Conservation (phyloP, 805 yeast species). For the Pichia californica region DNA sequence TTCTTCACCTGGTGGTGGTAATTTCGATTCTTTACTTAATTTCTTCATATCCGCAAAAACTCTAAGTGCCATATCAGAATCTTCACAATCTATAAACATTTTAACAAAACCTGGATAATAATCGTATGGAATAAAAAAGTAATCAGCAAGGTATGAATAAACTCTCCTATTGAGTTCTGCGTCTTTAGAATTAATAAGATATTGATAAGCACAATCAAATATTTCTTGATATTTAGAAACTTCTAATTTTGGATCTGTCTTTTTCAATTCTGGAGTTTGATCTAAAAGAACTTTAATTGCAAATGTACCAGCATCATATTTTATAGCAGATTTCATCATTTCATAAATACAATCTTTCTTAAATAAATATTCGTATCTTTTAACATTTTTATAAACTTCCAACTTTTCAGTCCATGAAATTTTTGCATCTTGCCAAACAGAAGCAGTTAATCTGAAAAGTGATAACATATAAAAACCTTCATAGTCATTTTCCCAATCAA, state of each 20-base stretch:
- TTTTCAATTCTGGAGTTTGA: conserved; percentile 17
- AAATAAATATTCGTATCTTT: conserved; percentile 33
- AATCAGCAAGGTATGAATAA: conserved; percentile 49
- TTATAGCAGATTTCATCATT: conserved; percentile 24
- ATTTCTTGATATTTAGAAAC: conserved; percentile 15
- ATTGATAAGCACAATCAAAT: conserved; percentile 15
- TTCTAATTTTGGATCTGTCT: conserved; percentile 31
- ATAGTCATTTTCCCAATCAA: conserved; percentile 37
- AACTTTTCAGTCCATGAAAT: conserved; percentile 17
- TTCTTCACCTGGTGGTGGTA: conserved; percentile 45
- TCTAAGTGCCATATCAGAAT: conserved; percentile 56
- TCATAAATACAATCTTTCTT: conserved; percentile 34
- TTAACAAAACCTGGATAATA: conserved; percentile 52
- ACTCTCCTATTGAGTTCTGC: conserved; percentile 47
- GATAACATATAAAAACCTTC: conserved; percentile 24
- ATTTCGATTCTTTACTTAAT: conserved; percentile 46
- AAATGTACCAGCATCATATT: conserved; percentile 9
- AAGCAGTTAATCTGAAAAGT: conserved; percentile 22
- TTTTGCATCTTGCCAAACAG: conserved; percentile 16
- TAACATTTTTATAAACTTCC: conserved; percentile 36
- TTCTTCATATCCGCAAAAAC: conserved; percentile 56
- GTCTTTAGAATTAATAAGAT: conserved; percentile 5
- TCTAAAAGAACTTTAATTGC: conserved; percentile 14
- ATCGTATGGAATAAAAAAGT: conserved; percentile 52
- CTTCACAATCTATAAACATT: conserved; percentile 45